phyloP scores from a whole-genome alignment of 106 monocot genomes.

The Phalaenopsis equestris region DNA sequence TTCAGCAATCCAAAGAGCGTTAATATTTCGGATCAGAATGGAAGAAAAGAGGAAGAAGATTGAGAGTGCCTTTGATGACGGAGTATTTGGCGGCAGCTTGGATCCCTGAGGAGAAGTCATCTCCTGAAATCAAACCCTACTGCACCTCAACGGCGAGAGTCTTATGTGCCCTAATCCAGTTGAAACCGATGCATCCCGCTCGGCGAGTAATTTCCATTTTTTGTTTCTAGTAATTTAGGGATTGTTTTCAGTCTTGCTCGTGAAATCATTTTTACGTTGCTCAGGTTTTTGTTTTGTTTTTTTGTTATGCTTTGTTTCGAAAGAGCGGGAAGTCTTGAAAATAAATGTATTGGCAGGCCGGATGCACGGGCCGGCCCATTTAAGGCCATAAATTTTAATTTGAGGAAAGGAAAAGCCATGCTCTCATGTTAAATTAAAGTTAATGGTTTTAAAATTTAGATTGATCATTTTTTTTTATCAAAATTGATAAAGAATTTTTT shows the following conservation, averaged over 20 bases:
- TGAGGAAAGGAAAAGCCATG: no score
- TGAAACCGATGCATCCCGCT: conserved; percentile 3
- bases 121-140: conserved; percentile 2
- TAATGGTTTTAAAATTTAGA: no score
- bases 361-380: not conserved
- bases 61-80: not conserved
- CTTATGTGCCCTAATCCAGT: not conserved
- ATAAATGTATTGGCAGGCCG: not conserved
- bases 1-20: not conserved
- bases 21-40: not conserved
- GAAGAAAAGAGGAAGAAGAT: not conserved
- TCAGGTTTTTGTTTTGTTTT: not conserved
- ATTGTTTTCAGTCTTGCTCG: not conserved
- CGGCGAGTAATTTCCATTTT: not conserved
- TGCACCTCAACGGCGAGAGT: not conserved
- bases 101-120: conserved; percentile 5
- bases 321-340: conserved; percentile 2
- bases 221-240: not conserved
- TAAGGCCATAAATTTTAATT: not conserved
- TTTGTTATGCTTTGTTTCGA: not conserved
- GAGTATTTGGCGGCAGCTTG: not conserved
- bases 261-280: not conserved
- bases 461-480: no score
- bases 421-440: no score
- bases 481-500: no score